Conservation (phyloP, 192 early-diverging fungal species). For the Mortierella antarctica region DNA sequence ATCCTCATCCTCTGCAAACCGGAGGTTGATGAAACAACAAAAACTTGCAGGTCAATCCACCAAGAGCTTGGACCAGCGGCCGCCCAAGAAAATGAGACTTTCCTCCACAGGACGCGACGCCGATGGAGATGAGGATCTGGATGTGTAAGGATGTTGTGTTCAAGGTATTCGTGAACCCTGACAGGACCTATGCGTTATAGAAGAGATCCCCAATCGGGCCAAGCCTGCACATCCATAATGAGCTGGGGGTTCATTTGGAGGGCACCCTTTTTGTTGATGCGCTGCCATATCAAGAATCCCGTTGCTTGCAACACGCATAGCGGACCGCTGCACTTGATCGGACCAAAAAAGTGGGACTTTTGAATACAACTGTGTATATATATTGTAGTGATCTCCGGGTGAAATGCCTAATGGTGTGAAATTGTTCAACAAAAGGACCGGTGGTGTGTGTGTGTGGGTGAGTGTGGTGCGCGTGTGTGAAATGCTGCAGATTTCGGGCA, state of each 20-base stretch:
- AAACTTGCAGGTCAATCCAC: conserved; percentile 15
- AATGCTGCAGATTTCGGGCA: too few relatives aligned
- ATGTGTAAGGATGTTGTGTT: conserved; percentile 13
- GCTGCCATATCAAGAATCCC: neutral
- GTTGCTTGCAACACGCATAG: neutral
- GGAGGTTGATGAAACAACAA: conserved; percentile 43
- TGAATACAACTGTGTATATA: too few relatives aligned
- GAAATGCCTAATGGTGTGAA: too few relatives aligned
- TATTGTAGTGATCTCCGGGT: too few relatives aligned
- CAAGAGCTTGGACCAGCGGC: conserved; percentile 24
- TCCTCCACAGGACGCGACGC: conserved; percentile 42
- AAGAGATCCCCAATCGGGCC: too few relatives aligned
- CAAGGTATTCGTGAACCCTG: too few relatives aligned
- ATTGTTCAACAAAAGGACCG: too few relatives aligned
- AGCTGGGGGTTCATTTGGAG: neutral
- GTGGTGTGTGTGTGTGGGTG: too few relatives aligned
- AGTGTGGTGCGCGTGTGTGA: too few relatives aligned
- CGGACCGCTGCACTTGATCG: too few relatives aligned
- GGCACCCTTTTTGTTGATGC: neutral
- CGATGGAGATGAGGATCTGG: conserved; percentile 49
- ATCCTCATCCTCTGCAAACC: conserved; percentile 21
- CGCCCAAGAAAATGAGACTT: conserved; percentile 43
- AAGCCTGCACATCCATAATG: neutral
- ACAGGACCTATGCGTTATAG: neutral
- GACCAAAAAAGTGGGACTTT: too few relatives aligned